Percentiles rank a stretch among this genome's conserved stretches.
These are phyloP conservation scores for Yamadazyma mexicana DNA, from an alignment of 1,139 yeast genomes.

Conservation along the genomic window DNA sequence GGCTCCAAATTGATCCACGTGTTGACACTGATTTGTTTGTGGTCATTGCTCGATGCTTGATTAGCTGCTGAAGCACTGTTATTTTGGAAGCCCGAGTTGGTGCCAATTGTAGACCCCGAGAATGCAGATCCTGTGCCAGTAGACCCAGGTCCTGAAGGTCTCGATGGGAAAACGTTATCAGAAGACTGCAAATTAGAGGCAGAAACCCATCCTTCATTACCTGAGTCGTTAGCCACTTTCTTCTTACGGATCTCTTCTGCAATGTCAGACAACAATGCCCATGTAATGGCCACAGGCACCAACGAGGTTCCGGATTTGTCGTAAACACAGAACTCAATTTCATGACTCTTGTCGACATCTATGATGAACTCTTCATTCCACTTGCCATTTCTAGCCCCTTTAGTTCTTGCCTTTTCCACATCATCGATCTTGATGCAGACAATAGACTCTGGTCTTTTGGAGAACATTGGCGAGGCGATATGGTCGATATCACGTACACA, in stretches of 20 bases:
- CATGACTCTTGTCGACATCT: conserved; percentile 87
- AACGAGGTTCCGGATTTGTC: conserved; percentile 68
- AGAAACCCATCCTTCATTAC: conserved; percentile 82
- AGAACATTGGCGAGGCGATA: conserved; percentile 75
- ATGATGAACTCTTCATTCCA: conserved; percentile 85
- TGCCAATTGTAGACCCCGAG: neutral
- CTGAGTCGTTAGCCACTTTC: conserved; percentile 75
- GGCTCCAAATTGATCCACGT: conserved; percentile 96
- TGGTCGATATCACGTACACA: conserved; percentile 91
- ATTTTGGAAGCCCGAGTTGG: neutral
- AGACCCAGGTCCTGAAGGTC: conserved; percentile 4
- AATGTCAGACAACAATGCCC: conserved; percentile 87
- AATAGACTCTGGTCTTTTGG: conserved; percentile 77
- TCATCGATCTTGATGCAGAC: conserved; percentile 85
- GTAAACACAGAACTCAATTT: conserved; percentile 81
- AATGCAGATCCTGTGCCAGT: neutral
- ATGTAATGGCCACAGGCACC: conserved; percentile 90
- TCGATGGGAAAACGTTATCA: conserved; percentile 6
- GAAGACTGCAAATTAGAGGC: conserved; percentile 54
- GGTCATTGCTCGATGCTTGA: neutral
- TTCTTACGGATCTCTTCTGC: conserved; percentile 93
- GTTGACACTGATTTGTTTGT: conserved; percentile 36
- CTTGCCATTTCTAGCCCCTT: conserved; percentile 70
- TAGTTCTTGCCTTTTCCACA: conserved; percentile 74
- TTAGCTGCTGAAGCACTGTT: conserved; percentile 2